Base-by-base conservation (phyloP, 495 filamentous ascomycete genomes). In the Lasiosphaeriaceae sp. region DNA sequence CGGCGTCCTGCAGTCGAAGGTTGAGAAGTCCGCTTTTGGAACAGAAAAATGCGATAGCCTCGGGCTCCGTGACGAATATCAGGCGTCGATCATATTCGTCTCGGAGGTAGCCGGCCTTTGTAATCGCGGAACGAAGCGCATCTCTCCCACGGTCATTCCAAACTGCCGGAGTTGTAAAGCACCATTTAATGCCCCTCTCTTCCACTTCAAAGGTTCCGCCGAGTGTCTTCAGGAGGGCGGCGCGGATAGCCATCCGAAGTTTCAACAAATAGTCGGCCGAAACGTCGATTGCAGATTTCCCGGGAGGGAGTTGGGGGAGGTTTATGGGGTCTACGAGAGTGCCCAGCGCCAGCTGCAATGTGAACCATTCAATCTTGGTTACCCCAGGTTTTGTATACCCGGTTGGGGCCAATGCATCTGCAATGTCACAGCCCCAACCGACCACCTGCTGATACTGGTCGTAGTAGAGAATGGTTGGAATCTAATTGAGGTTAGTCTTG, bases 261-360 rank as follows among this genome's bases (percentile, higher is more conserved):
- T 88, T 87, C 76, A 88, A 88, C 14, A 89, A 81, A 68, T 89
- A 89, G 71, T 89, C 86, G 56, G 86, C 86, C 14, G 86, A 86
- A 26, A 89, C 86, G 69, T 89, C 86, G 69, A 89, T 87, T 66
- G 88, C 86, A 16, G 85, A 88, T 74, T 88, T 89, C 73, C 86
- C 86, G 17, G 86, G 86, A 17, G 86, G 86, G 47, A 89, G 82
- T 24, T 86, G 86, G 11, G 86, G 86, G 52, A 89, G 78, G 77
- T 89, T 89, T 71, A 89, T 89, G 50, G 86, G 86, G 63, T 89
- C 86, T 63, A 89, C 88, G 66, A 88, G 88, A 4, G 86, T 88
- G 75, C 84, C 87, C 52, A 89, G 73, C 86, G 88, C 88, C 41
- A 89, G 77, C 73, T 89, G 86, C 24, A 88, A 78, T 74, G 88